phyloP scores from a whole-genome alignment of 2,329 filamentous ascomycete genomes.

The Penicillium sp. region DNA sequence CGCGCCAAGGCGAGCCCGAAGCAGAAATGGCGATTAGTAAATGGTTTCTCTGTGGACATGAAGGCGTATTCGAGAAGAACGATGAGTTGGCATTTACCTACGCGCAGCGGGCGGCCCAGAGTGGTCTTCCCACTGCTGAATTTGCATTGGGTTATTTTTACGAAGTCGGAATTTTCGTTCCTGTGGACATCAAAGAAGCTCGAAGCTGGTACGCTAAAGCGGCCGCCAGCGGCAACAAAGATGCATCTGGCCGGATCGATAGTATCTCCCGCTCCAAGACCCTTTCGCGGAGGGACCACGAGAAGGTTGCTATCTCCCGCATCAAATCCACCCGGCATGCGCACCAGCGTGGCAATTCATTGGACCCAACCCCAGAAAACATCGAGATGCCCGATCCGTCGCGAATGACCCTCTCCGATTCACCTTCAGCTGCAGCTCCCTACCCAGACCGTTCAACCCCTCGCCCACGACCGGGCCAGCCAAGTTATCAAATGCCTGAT shows the following conservation, averaged over 20 bases:
- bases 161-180: constrained; percentile 90
- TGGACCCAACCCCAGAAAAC: constrained; percentile 45
- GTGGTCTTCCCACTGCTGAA: constrained; percentile 83
- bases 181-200: constrained; percentile 79
- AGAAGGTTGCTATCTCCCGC: constrained; percentile 80
- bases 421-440: constrained; percentile 39
- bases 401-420: constrained; percentile 39
- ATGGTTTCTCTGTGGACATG: constrained; percentile 96
- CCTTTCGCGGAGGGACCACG: constrained; percentile 86
- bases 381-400: constrained; percentile 52
- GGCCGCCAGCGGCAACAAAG: constrained; percentile 85
- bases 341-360: constrained; percentile 44
- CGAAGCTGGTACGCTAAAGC: constrained; percentile 88
- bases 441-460: constrained; percentile 43
- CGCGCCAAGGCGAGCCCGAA: constrained; percentile 87
- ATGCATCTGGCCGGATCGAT: constrained; percentile 78
- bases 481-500: constrained; percentile 37
- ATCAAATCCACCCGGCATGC: constrained; percentile 77
- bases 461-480: constrained; percentile 35
- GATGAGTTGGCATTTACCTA: constrained; percentile 91
- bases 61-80: constrained; percentile 90
- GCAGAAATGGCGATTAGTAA: constrained; percentile 95
- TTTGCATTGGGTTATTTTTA: constrained; percentile 98
- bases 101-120: constrained; percentile 78
- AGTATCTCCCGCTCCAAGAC: constrained; percentile 80